Percentiles rank a stretch among this genome's conserved stretches.
These are phyloP conservation scores for Aspergillus neotritici DNA, from an alignment of 2,329 filamentous ascomycete genomes.

Conservation along the genomic window DNA sequence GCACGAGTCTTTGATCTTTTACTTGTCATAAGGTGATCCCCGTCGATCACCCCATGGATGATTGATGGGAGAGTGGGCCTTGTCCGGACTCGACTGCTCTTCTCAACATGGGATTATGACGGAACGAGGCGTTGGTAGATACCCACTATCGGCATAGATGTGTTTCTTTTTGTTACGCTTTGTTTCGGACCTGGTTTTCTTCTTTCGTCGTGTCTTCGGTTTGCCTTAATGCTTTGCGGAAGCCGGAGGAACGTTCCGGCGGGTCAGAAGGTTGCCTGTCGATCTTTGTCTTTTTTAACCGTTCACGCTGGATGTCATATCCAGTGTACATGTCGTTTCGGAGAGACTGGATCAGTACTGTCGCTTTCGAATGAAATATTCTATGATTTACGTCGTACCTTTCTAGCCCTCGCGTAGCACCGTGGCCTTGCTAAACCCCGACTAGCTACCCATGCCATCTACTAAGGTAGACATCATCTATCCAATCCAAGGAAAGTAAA, in stretches of 20 bases:
- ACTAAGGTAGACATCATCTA: too few species aligned
- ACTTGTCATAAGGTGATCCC: slow-evolving; percentile 13
- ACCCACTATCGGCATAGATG: slow-evolving; percentile 35
- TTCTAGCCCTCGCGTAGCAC: too few species aligned
- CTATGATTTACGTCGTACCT: too few species aligned
- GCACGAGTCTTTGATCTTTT: slow-evolving; percentile 13
- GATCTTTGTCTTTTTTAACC: slow-evolving; percentile 17
- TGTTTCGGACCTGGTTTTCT: slow-evolving; percentile 4
- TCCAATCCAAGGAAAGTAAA: too few species aligned
- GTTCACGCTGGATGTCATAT: too few species aligned
- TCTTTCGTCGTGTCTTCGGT: slow-evolving; percentile 13
- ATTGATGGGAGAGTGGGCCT: slow-evolving; percentile 19
- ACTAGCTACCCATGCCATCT: too few species aligned
- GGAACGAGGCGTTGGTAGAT: slow-evolving; percentile 42
- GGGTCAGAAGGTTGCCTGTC: slow-evolving; percentile 3
- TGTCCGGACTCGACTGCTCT: slow-evolving; percentile 22
- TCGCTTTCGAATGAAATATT: too few species aligned
- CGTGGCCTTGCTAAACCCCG: too few species aligned
- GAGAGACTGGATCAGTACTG: too few species aligned
- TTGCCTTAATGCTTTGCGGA: slow-evolving; percentile 1
- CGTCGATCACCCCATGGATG: slow-evolving; percentile 16
- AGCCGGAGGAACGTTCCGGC: not conserved
- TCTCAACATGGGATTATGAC: slow-evolving; percentile 32
- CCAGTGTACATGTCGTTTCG: not conserved
- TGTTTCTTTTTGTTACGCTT: slow-evolving; percentile 17